Evolutionary conservation across 768 basidiomycete species (phyloP).

Genomic region (Leccinum pellstonianum): DNA sequence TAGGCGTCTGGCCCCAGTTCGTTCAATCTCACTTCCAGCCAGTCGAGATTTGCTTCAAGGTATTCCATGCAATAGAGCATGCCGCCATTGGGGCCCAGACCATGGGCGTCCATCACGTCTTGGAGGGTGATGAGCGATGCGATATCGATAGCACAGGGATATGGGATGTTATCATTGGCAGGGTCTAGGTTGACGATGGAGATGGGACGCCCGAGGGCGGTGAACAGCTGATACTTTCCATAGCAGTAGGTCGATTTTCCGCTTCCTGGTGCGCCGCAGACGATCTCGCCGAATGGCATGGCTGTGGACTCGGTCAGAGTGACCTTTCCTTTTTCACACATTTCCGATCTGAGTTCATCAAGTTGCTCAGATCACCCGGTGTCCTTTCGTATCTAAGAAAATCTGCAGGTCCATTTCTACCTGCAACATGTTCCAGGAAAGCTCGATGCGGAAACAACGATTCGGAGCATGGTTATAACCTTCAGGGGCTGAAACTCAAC

Average conservation of each 20-base stretch:
- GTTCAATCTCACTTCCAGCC: slow-evolving; percentile 68
- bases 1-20: slow-evolving; percentile 75
- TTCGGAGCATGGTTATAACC: too few species aligned
- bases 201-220: slow-evolving; percentile 81
- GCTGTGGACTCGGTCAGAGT: neutral
- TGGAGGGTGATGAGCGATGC: slow-evolving; percentile 81
- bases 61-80: slow-evolving; percentile 98
- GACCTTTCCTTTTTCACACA: neutral
- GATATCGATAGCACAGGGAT: slow-evolving; percentile 88
- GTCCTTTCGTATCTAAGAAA: neutral
- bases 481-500: too few species aligned
- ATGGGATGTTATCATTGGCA: slow-evolving; percentile 85
- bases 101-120: slow-evolving; percentile 81
- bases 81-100: slow-evolving; percentile 92
- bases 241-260: slow-evolving; percentile 89
- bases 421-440: neutral
- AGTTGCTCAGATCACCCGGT: too few species aligned
- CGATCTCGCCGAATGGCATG: slow-evolving; percentile 89
- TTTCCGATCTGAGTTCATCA: too few species aligned
- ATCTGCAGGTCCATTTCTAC: neutral
- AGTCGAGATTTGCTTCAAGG: slow-evolving; percentile 91
- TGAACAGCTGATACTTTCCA: slow-evolving; percentile 86
- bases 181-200: slow-evolving; percentile 95
- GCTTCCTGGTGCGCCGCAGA: slow-evolving; percentile 82
- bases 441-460: too few species aligned